Conservation (phyloP, 2,329 filamentous ascomycete species). For the Herpotrichia juniperi region DNA sequence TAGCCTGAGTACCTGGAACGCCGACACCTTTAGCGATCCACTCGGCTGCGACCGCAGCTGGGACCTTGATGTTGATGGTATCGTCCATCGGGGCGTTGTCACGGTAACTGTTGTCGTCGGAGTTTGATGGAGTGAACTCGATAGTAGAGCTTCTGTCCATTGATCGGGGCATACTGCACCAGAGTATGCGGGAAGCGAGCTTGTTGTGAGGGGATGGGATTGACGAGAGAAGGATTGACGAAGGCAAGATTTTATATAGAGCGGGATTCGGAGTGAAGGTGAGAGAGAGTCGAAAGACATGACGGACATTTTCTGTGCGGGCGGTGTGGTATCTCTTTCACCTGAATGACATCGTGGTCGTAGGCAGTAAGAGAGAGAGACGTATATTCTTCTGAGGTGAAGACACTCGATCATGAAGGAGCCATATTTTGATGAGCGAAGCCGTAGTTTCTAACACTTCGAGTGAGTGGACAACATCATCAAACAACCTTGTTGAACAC, state of each 20-base stretch:
- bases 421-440: too few relatives aligned
- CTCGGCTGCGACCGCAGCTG: not conserved
- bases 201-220: not conserved
- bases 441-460: conserved; percentile 4
- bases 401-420: too few relatives aligned
- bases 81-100: not conserved
- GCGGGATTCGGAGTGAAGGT: not conserved
- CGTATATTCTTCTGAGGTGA: too few relatives aligned
- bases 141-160: not conserved
- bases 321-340: not conserved
- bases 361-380: not conserved
- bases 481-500: too few relatives aligned
- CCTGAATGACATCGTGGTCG: not conserved
- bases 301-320: not conserved
- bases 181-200: not conserved
- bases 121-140: not conserved
- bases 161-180: not conserved
- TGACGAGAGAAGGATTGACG: not conserved
- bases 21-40: not conserved
- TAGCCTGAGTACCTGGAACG: not conserved
- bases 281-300: not conserved
- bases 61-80: not conserved
- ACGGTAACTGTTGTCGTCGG: not conserved
- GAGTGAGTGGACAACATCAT: too few relatives aligned
- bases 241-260: not conserved